A percentile compares a stretch with the other conserved stretches of the same genome.
Conservation (phyloP, 1,284 basidiomycete species). For the Melanopsichium pennsylvanicum region DNA sequence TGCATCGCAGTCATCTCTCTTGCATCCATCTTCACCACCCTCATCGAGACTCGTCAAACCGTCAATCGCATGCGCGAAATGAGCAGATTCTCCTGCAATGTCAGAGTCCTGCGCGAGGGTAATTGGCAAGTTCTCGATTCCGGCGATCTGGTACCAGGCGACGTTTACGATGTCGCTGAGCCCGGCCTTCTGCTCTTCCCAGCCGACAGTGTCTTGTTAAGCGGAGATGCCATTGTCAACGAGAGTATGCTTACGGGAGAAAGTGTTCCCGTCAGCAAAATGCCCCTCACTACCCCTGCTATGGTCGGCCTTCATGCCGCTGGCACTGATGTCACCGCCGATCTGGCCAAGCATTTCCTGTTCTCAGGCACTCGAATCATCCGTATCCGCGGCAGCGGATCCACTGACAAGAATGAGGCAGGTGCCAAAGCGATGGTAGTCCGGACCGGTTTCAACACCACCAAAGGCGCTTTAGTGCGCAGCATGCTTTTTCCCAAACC, state of each 20-base stretch:
- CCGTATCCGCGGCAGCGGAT: conserved; percentile 74
- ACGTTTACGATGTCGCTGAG: conserved; percentile 36
- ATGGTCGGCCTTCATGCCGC: conserved; percentile 48
- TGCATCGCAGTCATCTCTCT: conserved; percentile 38
- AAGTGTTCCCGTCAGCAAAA: conserved; percentile 90
- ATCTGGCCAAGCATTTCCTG: conserved; percentile 84
- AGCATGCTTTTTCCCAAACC: conserved; percentile 99
- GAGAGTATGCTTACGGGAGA: conserved; percentile 98
- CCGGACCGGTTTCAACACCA: conserved; percentile 94
- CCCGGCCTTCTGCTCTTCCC: conserved; percentile 71
- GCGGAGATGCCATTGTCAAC: conserved; percentile 95
- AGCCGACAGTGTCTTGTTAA: conserved; percentile 88
- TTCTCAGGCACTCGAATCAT: conserved; percentile 93
- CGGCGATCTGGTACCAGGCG: conserved; percentile 44
- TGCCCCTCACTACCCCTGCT: conserved; percentile 69
- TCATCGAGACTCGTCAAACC: no score
- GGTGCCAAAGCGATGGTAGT: conserved; percentile 84
- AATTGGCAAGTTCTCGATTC: neutral
- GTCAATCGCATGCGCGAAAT: conserved; percentile 10
- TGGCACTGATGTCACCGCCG: conserved; percentile 70
- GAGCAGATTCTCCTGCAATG: conserved; percentile 39
- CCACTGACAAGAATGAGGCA: conserved; percentile 45
- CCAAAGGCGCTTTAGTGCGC: conserved; percentile 92
- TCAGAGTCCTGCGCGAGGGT: conserved; percentile 15
- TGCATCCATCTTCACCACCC: conserved; percentile 42